Evolutionary conservation across 306 rosid species (phyloP).

Genomic region (Cucurbita pepo): DNA sequence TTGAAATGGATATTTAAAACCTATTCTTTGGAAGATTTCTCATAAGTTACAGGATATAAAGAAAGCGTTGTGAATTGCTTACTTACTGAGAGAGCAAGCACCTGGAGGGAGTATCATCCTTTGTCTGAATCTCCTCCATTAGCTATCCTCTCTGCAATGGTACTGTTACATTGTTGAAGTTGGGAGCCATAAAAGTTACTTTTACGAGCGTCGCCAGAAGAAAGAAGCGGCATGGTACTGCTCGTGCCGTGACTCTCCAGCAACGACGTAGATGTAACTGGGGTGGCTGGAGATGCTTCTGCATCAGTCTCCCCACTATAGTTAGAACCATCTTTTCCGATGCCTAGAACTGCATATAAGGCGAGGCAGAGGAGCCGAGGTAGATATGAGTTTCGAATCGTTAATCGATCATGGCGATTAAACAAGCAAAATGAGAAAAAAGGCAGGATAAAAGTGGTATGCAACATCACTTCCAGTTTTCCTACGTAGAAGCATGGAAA

Average conservation of each 20-base stretch:
- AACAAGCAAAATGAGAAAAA: background rate
- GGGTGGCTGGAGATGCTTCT: conserved; percentile 28
- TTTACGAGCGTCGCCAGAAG: conserved; percentile 24
- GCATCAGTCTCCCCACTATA: conserved; percentile 32
- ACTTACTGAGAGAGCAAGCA: background rate
- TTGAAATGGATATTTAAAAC: background rate
- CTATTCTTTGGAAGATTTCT: background rate
- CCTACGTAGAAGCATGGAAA: background rate
- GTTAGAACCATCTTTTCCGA: conserved; percentile 35
- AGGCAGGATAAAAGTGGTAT: background rate
- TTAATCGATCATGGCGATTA: background rate
- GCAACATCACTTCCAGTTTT: background rate
- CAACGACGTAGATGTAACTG: conserved; percentile 14
- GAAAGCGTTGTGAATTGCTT: background rate
- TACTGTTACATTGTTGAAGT: conserved; percentile 35
- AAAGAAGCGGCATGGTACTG: conserved; percentile 13
- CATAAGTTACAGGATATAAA: background rate
- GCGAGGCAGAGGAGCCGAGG: background rate
- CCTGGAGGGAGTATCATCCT: conserved; percentile 1
- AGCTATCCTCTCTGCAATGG: conserved; percentile 28
- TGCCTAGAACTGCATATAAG: conserved; percentile 21
- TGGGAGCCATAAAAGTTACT: conserved; percentile 41
- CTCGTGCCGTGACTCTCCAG: conserved; percentile 13
- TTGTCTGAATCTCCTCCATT: conserved; percentile 18
- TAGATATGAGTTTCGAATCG: background rate